Evolutionary conservation across 331 rosid species (phyloP), one percentile per base, ranked within the genome.

Genomic region (Malus hybrid): DNA sequence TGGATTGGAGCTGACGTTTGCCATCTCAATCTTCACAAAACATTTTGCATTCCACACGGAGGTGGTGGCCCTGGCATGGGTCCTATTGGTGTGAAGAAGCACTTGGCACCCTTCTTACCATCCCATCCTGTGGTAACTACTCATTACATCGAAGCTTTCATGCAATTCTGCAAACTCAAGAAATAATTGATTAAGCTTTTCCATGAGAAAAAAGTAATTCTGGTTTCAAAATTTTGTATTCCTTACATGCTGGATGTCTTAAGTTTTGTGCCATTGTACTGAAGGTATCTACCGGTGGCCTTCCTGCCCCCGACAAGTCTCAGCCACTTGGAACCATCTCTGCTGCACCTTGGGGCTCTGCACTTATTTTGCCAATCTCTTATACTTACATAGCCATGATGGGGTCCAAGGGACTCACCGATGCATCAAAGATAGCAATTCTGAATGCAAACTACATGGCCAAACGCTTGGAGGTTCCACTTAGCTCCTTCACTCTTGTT

Each of bases 11-110:
- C 99, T 65, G 99, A 95, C 70, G 99, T 95, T 74, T 95, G 99
- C 82, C 99, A 95, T 95, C 97, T 95, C 85, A 95, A 95, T 83
- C 99, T 95, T 62, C 99, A 95, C 12, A 95, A 95, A 87, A 95
- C 99, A 80, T 95, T 95, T 75, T 95, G 99, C 89, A 95, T 95
- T 68, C 99, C 99, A n/a, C 99, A 95, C 69, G 99, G 99, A 83
- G 99, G 99, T 73, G 99, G 99, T 29, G 99, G 99, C 79, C 99
- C 99, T 75, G 99, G 99, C 61, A 95, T 95, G 99, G 99, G 99
- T 84, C 99, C 99, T 60, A 95, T 95, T 83, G 99, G 99, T 89
- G 99, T 95, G 77, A 95, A 95, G 94, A 85, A 93, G 71, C 99
- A 95, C 90, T 86, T 95, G 84, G 99, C 99, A 34, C 99, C 99